Conservation (phyloP, 2,329 filamentous ascomycete genomes). For the Cercospora brassicicola region DNA sequence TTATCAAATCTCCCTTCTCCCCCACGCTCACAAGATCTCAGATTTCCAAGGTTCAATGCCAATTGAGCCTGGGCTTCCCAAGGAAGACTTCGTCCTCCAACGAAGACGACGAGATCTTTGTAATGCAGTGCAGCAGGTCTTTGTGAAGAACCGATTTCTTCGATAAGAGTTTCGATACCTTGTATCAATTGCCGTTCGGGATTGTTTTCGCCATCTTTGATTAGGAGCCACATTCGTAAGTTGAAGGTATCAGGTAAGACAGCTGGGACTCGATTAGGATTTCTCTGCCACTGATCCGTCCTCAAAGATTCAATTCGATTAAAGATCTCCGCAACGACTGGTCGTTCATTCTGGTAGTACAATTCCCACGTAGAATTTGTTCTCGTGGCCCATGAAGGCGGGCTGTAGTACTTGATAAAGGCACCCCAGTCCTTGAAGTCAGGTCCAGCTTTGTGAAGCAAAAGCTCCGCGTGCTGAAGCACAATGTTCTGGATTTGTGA, state of each 20-base stretch:
- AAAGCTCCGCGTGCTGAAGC: conserved; percentile 17
- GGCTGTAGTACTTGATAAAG: background rate
- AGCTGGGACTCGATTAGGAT: conserved; percentile 16
- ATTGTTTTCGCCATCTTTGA: conserved; percentile 12
- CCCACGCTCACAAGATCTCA: background rate
- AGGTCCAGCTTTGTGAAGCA: conserved; percentile 10
- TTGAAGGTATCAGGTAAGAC: conserved; percentile 29
- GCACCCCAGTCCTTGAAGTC: conserved; percentile 1
- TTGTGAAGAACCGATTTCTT: background rate
- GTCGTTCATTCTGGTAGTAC: conserved; percentile 18
- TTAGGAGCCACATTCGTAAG: conserved; percentile 33
- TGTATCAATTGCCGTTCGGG: background rate
- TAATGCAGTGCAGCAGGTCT: background rate
- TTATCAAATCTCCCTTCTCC: background rate
- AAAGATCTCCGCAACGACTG: conserved; percentile 21
- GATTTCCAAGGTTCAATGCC: background rate
- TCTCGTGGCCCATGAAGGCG: conserved; percentile 1
- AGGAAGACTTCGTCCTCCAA: background rate
- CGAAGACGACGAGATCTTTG: background rate
- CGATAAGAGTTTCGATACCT: background rate
- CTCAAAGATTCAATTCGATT: conserved; percentile 21
- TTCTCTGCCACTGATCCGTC: conserved; percentile 20
- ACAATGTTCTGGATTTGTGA: conserved; percentile 9
- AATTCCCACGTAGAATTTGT: conserved; percentile 6
- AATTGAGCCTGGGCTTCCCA: background rate